Percentiles rank a stretch among this genome's conserved stretches.
Evolutionary conservation across 495 filamentous ascomycete genomes (phyloP).

Genomic region (Jackrogersella multiformis): DNA sequence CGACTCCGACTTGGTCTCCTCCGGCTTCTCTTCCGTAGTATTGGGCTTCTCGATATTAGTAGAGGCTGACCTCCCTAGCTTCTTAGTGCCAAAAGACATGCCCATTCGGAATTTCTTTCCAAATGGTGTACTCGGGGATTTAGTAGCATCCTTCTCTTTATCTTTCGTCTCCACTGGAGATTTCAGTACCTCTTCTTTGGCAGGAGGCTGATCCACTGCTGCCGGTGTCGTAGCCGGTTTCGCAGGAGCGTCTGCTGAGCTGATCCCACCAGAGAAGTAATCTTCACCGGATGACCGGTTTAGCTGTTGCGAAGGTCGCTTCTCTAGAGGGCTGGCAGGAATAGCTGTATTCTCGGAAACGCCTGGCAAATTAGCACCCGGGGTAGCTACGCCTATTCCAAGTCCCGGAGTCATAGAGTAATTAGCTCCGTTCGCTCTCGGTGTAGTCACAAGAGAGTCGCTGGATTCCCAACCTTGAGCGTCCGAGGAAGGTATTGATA

Average conservation of each 20-base stretch:
- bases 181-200: slow-evolving; percentile 53
- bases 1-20: slow-evolving; percentile 63
- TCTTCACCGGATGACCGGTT: slow-evolving; percentile 56
- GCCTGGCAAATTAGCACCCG: slow-evolving; percentile 59
- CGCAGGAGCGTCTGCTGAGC: slow-evolving; percentile 46
- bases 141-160: slow-evolving; percentile 69
- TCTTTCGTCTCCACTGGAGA: slow-evolving; percentile 68
- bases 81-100: slow-evolving; percentile 82
- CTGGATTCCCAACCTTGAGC: slow-evolving; percentile 58
- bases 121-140: slow-evolving; percentile 75
- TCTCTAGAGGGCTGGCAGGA: slow-evolving; percentile 53
- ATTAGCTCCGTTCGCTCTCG: slow-evolving; percentile 68
- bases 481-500: slow-evolving; percentile 71
- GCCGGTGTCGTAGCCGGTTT: slow-evolving; percentile 50
- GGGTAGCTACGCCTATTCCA: slow-evolving; percentile 81
- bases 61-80: slow-evolving; percentile 77
- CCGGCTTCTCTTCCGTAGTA: slow-evolving; percentile 73
- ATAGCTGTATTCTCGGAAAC: slow-evolving; percentile 47
- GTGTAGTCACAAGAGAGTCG: slow-evolving; percentile 62
- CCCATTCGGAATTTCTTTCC: slow-evolving; percentile 89
- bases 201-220: slow-evolving; percentile 46
- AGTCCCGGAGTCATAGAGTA: slow-evolving; percentile 75
- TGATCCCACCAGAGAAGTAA: slow-evolving; percentile 58
- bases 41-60: slow-evolving; percentile 77
- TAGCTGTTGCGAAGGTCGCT: slow-evolving; percentile 39